phyloP scores from a whole-genome alignment of 768 basidiomycete species.

The Neoboletus brunneissimus region DNA sequence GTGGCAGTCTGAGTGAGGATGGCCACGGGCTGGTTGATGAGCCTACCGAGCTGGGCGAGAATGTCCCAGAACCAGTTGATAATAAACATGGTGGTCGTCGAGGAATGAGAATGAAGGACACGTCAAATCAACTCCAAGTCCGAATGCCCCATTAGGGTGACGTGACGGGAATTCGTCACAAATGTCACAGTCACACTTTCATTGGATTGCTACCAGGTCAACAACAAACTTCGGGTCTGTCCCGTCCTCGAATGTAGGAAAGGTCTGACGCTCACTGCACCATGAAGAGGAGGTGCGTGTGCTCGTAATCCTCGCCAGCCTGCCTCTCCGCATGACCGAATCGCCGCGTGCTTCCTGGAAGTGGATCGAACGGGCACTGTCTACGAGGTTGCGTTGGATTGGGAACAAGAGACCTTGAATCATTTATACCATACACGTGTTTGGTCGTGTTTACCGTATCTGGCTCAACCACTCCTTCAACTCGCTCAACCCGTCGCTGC shows the following conservation, averaged over 20 bases:
- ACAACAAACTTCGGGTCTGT: neutral
- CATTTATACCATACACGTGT: constrained; percentile 21
- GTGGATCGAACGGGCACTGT: constrained; percentile 64
- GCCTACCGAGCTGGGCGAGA: constrained; percentile 85
- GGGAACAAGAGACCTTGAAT: neutral
- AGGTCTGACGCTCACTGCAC: constrained; percentile 66
- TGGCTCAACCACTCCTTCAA: constrained; percentile 51
- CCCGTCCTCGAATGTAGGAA: constrained; percentile 48
- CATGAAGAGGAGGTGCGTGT: constrained; percentile 44
- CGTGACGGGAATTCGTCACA: constrained; percentile 16
- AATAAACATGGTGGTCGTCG: constrained; percentile 62
- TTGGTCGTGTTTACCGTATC: constrained; percentile 30
- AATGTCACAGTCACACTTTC: constrained; percentile 6
- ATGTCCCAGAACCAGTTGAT: constrained; percentile 97
- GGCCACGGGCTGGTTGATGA: constrained; percentile 1
- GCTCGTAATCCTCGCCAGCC: constrained; percentile 59
- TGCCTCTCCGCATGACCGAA: constrained; percentile 65
- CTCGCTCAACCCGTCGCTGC: constrained; percentile 38
- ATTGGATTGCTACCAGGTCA: neutral
- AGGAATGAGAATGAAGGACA: constrained; percentile 21
- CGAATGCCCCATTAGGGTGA: constrained; percentile 7
- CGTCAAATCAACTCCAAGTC: constrained; percentile 12
- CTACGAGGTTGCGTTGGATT: constrained; percentile 57
- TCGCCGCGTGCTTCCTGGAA: constrained; percentile 55
- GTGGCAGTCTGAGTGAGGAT: neutral